Percentiles rank a stretch among this genome's conserved stretches.
Evolutionary conservation across 805 yeast species (phyloP).

Genomic region (Wickerhamomyces hampshirensis): DNA sequence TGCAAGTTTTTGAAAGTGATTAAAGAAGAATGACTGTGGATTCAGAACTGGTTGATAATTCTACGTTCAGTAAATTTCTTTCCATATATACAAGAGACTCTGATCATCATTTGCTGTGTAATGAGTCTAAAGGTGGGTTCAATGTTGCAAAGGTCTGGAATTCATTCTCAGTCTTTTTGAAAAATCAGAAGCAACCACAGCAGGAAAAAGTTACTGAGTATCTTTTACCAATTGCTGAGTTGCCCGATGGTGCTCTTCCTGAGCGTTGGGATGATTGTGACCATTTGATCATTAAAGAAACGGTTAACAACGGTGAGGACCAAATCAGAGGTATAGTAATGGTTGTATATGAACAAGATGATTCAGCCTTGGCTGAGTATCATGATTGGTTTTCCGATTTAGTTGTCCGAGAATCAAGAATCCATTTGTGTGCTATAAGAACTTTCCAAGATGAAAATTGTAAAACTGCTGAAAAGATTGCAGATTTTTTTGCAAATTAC

Average conservation of each 20-base stretch:
- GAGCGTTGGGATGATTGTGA: constrained; percentile 12
- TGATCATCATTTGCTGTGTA: constrained; percentile 18
- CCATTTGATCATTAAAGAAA: constrained; percentile 30
- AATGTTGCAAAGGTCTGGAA: constrained; percentile 27
- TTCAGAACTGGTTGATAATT: constrained; percentile 18
- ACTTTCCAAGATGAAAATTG: constrained; percentile 6
- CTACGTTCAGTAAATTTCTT: constrained; percentile 35
- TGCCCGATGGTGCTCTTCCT: background rate
- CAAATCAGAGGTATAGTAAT: constrained; percentile 37
- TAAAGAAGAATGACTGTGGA: background rate
- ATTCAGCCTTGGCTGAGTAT: constrained; percentile 16
- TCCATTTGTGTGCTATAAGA: constrained; percentile 20
- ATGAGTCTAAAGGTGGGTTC: constrained; percentile 31
- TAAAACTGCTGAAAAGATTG: constrained; percentile 27
- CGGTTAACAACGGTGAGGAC: constrained; percentile 22
- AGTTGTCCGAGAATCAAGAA: constrained; percentile 31
- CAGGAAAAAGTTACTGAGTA: background rate
- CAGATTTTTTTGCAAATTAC: constrained; percentile 40
- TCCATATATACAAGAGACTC: constrained; percentile 32
- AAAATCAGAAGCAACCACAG: background rate
- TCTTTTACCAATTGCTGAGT: background rate
- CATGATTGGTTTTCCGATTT: constrained; percentile 35
- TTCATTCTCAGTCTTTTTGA: background rate
- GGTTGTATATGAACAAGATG: constrained; percentile 27
- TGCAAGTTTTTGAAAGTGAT: background rate